Evolutionary conservation across 2,329 filamentous ascomycete species (phyloP), one percentile per base, ranked within the genome.

Genomic region (Acarospora socialis): DNA sequence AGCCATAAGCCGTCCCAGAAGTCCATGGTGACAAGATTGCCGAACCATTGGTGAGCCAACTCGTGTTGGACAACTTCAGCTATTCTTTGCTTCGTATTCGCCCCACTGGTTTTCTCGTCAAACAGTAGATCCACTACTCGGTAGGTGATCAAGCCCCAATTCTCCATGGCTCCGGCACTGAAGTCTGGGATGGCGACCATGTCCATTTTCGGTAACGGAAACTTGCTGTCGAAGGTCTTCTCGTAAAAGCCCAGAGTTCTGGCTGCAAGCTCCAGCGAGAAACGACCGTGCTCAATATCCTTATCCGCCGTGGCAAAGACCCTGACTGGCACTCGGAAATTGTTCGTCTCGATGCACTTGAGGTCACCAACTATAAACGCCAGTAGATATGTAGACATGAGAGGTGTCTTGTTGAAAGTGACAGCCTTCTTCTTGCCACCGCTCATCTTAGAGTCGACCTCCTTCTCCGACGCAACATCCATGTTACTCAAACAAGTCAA

Each of bases 1-100:
- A 95, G 70, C 87, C 87, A 95, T 5, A 95, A 63, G 33, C 86
- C 87, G 56, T 94, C 84, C 87, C 87, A 95, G 68, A 92, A 94
- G 55, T 93, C 84, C 84, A 94, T 94, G 32, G 87, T 94, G 17
- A 94, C 87, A 32, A 94, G 63, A 60, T 95, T 94, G 41, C 87
- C 87, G 50, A 95, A 95, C 87, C 87, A 95, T 58, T 94, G 87
- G 59, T 95, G 87, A 23, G 87, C 87, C 51, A 95, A 66, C 56
- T 95, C 87, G 61, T 95, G 87, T 65, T 94, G 86, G 17, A 95
- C 87, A 23, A 90, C 83, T 56, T 94, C 87, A 32, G 87, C 87
- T 33, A 95, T 81, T 22, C 86, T 77, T 61, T 94, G 81, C 63
- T 92, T 94, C 39, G 77, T 82, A 21, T 79, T 77, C 13, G 87